phyloP scores from a whole-genome alignment of 768 basidiomycete genomes.

The Hericium erinaceus region DNA sequence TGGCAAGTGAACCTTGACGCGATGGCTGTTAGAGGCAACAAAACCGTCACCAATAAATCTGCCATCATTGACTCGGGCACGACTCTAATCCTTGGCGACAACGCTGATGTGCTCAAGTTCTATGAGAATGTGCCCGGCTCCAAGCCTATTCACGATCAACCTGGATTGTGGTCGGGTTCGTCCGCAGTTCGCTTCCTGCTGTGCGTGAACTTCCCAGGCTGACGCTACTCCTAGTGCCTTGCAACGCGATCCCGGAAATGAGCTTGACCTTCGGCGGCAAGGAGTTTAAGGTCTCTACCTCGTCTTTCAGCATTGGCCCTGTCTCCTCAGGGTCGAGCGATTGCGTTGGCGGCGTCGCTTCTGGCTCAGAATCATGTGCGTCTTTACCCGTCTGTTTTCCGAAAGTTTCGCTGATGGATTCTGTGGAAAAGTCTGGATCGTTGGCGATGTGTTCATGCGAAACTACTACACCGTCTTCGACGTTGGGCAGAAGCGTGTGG shows the following conservation, averaged over 20 bases:
- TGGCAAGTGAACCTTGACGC: constrained; percentile 30
- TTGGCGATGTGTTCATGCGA: constrained; percentile 5
- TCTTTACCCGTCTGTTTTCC: background rate
- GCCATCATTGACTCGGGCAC: constrained; percentile 31
- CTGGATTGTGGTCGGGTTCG: constrained; percentile 4
- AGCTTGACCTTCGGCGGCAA: background rate
- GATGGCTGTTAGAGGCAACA: constrained; percentile 19
- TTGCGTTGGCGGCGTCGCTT: constrained; percentile 1
- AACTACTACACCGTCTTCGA: constrained; percentile 6
- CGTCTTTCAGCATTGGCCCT: background rate
- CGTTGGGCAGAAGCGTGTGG: constrained; percentile 3
- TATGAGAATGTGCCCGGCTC: constrained; percentile 14
- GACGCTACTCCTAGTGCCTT: background rate
- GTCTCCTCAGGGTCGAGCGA: background rate
- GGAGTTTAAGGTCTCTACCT: background rate
- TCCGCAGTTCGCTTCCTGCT: constrained; percentile 9
- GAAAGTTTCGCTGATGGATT: background rate
- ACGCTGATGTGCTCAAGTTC: constrained; percentile 17
- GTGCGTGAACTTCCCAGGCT: background rate
- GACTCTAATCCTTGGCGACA: constrained; percentile 23
- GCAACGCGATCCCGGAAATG: background rate
- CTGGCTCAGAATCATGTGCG: background rate
- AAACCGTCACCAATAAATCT: constrained; percentile 5
- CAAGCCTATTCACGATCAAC: background rate
- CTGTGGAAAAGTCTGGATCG: background rate